Conservation (phyloP, 2,329 filamentous ascomycete species). For the Fusarium graminum region DNA sequence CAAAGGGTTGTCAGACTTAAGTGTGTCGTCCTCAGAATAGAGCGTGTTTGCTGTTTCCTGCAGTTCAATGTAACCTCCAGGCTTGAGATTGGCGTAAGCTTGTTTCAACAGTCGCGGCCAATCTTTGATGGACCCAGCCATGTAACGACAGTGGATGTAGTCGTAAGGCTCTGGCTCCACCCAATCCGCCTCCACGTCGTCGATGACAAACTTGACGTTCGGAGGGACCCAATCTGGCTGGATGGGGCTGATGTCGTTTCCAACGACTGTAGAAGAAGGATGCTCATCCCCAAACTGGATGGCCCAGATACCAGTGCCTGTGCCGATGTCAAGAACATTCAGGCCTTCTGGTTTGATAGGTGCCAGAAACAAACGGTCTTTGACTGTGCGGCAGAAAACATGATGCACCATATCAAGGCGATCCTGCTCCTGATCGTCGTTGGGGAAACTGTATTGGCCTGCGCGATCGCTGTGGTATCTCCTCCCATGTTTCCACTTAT, state of each 20-base stretch:
- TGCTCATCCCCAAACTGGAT: conserved; percentile 58
- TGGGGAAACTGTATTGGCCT: conserved; percentile 55
- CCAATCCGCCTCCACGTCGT: conserved; percentile 71
- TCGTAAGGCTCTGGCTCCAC: conserved; percentile 46
- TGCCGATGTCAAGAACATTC: conserved; percentile 60
- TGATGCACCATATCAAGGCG: conserved; percentile 57
- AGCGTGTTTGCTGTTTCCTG: conserved; percentile 57
- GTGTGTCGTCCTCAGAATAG: conserved; percentile 56
- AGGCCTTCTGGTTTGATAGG: conserved; percentile 55
- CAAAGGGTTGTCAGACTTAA: conserved; percentile 54
- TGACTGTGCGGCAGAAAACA: conserved; percentile 51
- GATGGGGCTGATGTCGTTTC: conserved; percentile 59
- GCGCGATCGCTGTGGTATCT: conserved; percentile 58
- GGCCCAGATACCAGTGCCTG: conserved; percentile 63
- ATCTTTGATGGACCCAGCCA: conserved; percentile 53
- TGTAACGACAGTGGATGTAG: conserved; percentile 54
- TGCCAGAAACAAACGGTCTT: conserved; percentile 54
- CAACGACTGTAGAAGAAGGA: conserved; percentile 54
- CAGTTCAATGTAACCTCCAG: conserved; percentile 63
- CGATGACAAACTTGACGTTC: conserved; percentile 70
- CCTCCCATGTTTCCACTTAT: conserved; percentile 54
- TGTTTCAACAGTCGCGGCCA: conserved; percentile 47
- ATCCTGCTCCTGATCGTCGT: conserved; percentile 56
- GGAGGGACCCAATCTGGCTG: conserved; percentile 65
- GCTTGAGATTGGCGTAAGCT: conserved; percentile 55